Conservation (phyloP, 305 asterid species). For the Vinca major region DNA sequence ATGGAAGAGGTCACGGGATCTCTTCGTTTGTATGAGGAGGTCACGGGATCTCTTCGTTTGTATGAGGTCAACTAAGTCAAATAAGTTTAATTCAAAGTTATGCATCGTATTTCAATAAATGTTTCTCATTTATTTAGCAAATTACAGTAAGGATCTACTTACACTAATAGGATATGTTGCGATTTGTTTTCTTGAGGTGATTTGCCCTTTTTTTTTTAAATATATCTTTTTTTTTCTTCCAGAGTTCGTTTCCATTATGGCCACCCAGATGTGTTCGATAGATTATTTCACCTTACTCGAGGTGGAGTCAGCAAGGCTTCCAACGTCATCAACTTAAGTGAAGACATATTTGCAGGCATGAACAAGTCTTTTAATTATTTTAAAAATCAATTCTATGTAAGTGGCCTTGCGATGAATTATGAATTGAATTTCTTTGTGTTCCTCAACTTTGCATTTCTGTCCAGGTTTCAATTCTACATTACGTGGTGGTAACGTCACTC, state of each 20-base stretch:
- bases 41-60: conserved; percentile 1
- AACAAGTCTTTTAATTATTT: conserved; percentile 20
- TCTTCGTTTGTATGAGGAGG: conserved; percentile 1
- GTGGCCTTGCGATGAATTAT: not conserved
- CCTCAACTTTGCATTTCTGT: conserved; percentile 15
- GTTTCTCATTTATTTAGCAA: not conserved
- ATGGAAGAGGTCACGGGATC: conserved; percentile 2
- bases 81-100: not conserved
- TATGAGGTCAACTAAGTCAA: not conserved
- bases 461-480: conserved; percentile 95
- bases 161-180: not conserved
- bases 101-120: not conserved
- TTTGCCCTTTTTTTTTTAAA: not conserved
- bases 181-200: conserved; percentile 4
- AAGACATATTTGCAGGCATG: conserved; percentile 92
- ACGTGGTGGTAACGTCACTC: conserved; percentile 96
- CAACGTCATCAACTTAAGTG: conserved; percentile 74
- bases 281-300: conserved; percentile 85
- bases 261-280: conserved; percentile 92
- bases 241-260: conserved; percentile 99
- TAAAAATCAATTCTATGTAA: no score
- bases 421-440: conserved; percentile 4
- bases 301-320: conserved; percentile 99
- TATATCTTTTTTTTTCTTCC: conserved; percentile 18
- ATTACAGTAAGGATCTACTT: not conserved